Conservation (phyloP, 345 rosid species). For the Limnanthes douglasii region DNA sequence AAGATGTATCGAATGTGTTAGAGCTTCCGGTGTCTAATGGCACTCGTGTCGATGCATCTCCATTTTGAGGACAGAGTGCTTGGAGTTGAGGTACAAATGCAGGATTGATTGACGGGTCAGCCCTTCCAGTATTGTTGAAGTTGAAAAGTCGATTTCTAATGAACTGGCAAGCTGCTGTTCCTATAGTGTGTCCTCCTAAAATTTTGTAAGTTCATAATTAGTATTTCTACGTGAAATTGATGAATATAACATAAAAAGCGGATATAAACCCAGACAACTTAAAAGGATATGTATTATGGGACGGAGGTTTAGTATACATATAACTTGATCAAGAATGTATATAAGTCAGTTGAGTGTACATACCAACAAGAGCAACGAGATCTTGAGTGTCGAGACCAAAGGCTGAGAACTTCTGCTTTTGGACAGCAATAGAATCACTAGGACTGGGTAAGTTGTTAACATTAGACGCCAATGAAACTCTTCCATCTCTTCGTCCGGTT, state of each 20-base stretch:
- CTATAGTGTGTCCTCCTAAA: constrained; percentile 51
- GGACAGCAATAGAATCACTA: constrained; percentile 22
- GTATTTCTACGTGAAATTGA: no score
- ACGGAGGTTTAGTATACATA: no score
- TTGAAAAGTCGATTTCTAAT: constrained; percentile 33
- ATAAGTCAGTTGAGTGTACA: no score
- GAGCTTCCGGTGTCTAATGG: constrained; percentile 31
- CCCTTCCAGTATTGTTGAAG: constrained; percentile 20
- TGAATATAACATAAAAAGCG: no score
- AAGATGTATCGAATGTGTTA: constrained; percentile 30
- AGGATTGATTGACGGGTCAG: constrained; percentile 27
- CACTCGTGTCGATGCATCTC: constrained; percentile 16
- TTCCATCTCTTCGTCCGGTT: constrained; percentile 33
- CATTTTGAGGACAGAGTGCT: constrained; percentile 34
- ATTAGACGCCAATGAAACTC: constrained; percentile 22
- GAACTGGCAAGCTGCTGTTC: constrained; percentile 36
- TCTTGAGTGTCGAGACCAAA: constrained; percentile 24
- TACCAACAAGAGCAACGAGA: constrained; percentile 36
- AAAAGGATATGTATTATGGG: no score
- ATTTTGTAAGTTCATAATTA: no score
- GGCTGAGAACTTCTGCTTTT: constrained; percentile 24
- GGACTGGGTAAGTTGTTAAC: constrained; percentile 20
- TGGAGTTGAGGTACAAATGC: constrained; percentile 28
- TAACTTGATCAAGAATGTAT: no score
- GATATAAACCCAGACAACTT: no score